These are phyloP conservation scores for Hypoxylon sp. DNA, from an alignment of 2,329 filamentous ascomycete species.

Conservation along the genomic window DNA sequence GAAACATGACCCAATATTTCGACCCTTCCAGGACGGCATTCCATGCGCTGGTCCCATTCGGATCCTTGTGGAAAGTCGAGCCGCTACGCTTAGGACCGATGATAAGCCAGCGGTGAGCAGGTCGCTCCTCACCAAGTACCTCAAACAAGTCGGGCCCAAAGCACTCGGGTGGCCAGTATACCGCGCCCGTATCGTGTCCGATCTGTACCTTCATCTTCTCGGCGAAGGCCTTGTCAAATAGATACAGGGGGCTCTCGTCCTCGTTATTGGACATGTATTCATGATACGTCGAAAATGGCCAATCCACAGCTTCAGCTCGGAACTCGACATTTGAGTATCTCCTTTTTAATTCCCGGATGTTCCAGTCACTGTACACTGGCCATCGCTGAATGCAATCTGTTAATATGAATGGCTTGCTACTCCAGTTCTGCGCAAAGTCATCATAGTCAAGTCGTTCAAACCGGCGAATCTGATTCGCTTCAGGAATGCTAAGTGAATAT, in stretches of 20 bases:
- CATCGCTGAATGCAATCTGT: slow-evolving; percentile 84
- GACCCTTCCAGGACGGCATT: slow-evolving; percentile 90
- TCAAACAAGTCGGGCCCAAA: slow-evolving; percentile 91
- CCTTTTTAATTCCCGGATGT: slow-evolving; percentile 73
- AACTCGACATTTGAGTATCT: slow-evolving; percentile 78
- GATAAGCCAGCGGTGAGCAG: slow-evolving; percentile 93
- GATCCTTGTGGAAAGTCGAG: slow-evolving; percentile 93
- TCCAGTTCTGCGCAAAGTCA: slow-evolving; percentile 83
- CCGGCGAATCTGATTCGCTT: slow-evolving; percentile 77
- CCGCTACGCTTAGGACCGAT: slow-evolving; percentile 88
- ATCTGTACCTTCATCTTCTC: slow-evolving; percentile 83
- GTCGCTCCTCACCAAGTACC: slow-evolving; percentile 80
- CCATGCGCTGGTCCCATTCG: slow-evolving; percentile 84
- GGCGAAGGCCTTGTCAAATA: slow-evolving; percentile 89
- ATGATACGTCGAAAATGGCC: slow-evolving; percentile 84
- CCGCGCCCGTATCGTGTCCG: slow-evolving; percentile 62
- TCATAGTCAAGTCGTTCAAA: slow-evolving; percentile 76
- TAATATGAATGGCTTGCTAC: slow-evolving; percentile 85
- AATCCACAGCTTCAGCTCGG: slow-evolving; percentile 93
- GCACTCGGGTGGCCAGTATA: slow-evolving; percentile 85
- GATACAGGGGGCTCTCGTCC: slow-evolving; percentile 91
- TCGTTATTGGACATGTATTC: slow-evolving; percentile 83
- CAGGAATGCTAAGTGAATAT: slow-evolving; percentile 79
- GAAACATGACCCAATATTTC: slow-evolving; percentile 99
- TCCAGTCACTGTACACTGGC: slow-evolving; percentile 84